Percentiles rank a stretch among this genome's conserved stretches.
Evolutionary conservation across 805 yeast species (phyloP).

Genomic region (Metschnikowia lachancei): DNA sequence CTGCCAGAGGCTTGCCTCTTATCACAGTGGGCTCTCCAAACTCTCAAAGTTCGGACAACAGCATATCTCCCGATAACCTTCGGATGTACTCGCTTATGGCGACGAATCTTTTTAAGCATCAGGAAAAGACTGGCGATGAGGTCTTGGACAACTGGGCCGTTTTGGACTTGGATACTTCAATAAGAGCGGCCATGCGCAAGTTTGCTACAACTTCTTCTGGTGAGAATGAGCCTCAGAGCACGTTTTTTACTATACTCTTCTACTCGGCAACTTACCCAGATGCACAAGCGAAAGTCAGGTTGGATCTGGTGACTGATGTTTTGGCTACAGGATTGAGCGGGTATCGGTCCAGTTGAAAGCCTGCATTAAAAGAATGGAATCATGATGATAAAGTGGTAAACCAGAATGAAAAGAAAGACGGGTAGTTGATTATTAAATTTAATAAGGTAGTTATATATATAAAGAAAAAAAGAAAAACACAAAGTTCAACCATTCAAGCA

Average conservation of each 20-base stretch:
- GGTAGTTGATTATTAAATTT: too few relatives aligned
- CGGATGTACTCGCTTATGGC: slow-evolving; percentile 38
- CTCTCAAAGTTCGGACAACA: slow-evolving; percentile 10
- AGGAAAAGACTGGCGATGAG: slow-evolving; percentile 15
- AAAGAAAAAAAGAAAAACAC: not conserved
- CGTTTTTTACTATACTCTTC: slow-evolving; percentile 23
- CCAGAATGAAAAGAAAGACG: too few relatives aligned
- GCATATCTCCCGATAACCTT: slow-evolving; percentile 28
- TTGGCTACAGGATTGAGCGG: slow-evolving; percentile 37
- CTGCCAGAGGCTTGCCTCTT: slow-evolving; percentile 38
- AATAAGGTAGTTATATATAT: not conserved
- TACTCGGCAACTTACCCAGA: slow-evolving; percentile 30
- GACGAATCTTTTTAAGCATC: slow-evolving; percentile 26
- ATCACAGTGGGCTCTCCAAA: slow-evolving; percentile 33
- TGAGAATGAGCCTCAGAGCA: slow-evolving; percentile 8
- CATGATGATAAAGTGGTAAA: too few relatives aligned
- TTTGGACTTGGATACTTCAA: slow-evolving; percentile 28
- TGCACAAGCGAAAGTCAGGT: slow-evolving; percentile 34
- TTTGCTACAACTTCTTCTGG: slow-evolving; percentile 17
- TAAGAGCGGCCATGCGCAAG: slow-evolving; percentile 29
- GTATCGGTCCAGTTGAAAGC: slow-evolving; percentile 17
- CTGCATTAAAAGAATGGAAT: not conserved
- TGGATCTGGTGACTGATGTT: slow-evolving; percentile 32
- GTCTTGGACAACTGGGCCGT: slow-evolving; percentile 28
- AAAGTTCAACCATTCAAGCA: not conserved